Evolutionary conservation across 306 rosid species (phyloP), one percentile per base, ranked within the genome.

Genomic region (Hippophae rhamnoides): DNA sequence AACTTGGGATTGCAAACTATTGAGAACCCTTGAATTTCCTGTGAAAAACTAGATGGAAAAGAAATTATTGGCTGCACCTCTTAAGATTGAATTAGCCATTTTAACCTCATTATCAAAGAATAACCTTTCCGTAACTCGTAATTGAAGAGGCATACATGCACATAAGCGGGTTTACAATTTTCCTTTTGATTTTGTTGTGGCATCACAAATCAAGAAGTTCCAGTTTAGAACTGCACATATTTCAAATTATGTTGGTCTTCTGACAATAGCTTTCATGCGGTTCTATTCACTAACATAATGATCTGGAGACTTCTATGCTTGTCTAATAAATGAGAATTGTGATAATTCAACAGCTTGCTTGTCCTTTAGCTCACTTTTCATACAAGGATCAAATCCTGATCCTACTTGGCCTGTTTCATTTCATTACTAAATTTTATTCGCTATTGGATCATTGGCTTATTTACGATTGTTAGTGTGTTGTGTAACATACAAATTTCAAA

Each of bases 351-450:
- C 53, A 5, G 23, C 14, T 31, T 67, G 58, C 47, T 27, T 61
- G 43, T 31, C 52, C 10, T 27, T 14, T 5, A 38, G 58, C 43
- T 9, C 7, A 60, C 51, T 43, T 11, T 10, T 38, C 9, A 40
- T 41, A 23, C 57, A 3, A 56, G 56, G 10, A 9, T 58, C 45
- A 13, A 9, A 8, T 38, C 3, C 18, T 46, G 66, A 38, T 44
- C 43, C 52, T 68, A 9, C 52, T 27, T 25, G n/a, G 44, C 46
- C 49, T 48, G 14, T 58, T 11, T 68, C 48, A 44, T 41, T 61
- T 58, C 66, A 31, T 31, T 31, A 2, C 38, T 14, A 7, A 55
- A 43, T 13, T 54, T 41, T 55, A 62, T 68, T 56, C 54, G 46
- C 47, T 8, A 14, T 9, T 5, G 31, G 54, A 8, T 27, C 5